phyloP scores from a whole-genome alignment of 139 green algal species.

The Medakamo hakoo region DNA sequence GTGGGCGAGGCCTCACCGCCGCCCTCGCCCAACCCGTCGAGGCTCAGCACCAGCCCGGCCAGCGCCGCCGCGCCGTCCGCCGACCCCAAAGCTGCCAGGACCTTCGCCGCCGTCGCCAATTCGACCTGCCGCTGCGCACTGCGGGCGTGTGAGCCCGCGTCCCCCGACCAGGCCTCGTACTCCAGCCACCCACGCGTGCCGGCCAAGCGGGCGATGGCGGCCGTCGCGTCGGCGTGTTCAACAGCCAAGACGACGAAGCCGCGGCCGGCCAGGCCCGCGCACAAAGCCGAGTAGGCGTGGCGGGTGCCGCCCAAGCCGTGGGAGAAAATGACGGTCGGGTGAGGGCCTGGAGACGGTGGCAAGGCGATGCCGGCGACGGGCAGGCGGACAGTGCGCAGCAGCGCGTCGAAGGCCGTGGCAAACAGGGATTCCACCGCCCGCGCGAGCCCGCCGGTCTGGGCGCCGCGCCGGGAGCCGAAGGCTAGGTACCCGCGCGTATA shows the following conservation, averaged over 20 bases:
- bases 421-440: too few relatives aligned
- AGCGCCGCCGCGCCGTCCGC: background rate
- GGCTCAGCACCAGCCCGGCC: background rate
- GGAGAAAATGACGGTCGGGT: constrained; percentile 20
- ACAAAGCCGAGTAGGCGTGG: constrained; percentile 40
- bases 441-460: too few relatives aligned
- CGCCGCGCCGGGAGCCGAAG: too few relatives aligned
- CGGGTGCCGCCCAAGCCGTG: constrained; percentile 37
- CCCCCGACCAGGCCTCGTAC: background rate
- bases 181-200: constrained; percentile 10
- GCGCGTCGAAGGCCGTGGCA: too few relatives aligned
- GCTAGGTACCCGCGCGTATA: too few relatives aligned
- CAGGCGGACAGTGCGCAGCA: too few relatives aligned
- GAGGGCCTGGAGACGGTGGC: too few relatives aligned
- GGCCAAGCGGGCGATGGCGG: constrained; percentile 17
- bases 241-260: constrained; percentile 47
- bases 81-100: background rate
- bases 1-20: constrained; percentile 15
- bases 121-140: background rate
- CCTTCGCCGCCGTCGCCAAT: background rate
- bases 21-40: constrained; percentile 8
- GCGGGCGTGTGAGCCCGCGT: background rate
- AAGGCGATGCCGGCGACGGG: too few relatives aligned
- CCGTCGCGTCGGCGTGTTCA: constrained; percentile 46
- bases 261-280: constrained; percentile 33